Base-by-base conservation (phyloP, 192 early-diverging fungal species). In the Entomortierella beljakovae region DNA sequence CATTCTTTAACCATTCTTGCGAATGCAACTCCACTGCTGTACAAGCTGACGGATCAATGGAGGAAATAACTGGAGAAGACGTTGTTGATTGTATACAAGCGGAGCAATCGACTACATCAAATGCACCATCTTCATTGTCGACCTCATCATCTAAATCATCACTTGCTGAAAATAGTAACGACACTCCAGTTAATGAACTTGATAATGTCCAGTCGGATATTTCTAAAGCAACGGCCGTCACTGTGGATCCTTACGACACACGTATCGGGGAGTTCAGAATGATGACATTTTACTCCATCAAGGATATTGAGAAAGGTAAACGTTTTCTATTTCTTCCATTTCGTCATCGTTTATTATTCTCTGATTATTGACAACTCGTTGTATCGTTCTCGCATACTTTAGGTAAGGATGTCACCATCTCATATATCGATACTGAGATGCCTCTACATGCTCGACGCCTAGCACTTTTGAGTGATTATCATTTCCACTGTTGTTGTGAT, bases 1-100 rank as follows among this genome's bases (percentile, higher is more conserved):
- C 86, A 1, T 89, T 86, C 35, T 92, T 93, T 59, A 93, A 93
- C 72, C 91, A 92, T 61, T 85, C 87, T 3, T 92, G 91, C 61
- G 80, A 87, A 25, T 82, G 83, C 23, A 90, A 86, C n/a, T 48
- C 64, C 3, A 70, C 75, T 8, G 75, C 75, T 6, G 68, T 70
- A 2, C 75, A 79, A 28, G 75, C 75, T 1, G 75, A 79, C 23
- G 75, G 75, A 32, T 63, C 75, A 0, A 22, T 25, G 26, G 67
- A 65, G 2, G 61, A 64, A 22, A 29, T 65, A 1, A 65, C 54
- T 13, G 57, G 67, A 33, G 55, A 37, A 0, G 67, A 64, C 35
- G 67, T 79, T 20, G 9, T 70, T n/a, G 62, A 34, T 16, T 42
- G 50, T 9, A 3, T 77, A 22, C 32, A 63, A 0, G 20, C 34